Evolutionary conservation across 352 stramenopile species (phyloP).

Genomic region (Globisporangium spiculum): DNA sequence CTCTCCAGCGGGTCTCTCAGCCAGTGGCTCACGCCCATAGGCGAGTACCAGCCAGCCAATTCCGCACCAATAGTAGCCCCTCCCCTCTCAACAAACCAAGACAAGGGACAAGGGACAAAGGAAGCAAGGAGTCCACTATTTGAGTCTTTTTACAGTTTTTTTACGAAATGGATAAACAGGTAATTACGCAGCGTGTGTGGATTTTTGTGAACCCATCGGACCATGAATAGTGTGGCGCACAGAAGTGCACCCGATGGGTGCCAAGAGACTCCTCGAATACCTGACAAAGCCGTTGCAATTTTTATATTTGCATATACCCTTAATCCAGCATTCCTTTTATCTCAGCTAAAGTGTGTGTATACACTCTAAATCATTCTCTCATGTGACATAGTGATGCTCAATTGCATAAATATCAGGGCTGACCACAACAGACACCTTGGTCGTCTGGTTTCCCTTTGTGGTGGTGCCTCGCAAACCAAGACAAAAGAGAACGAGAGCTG

Average conservation of each 20-base stretch:
- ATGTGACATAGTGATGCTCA: neutral
- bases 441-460: no score
- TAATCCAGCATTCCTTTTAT: neutral
- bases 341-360: neutral
- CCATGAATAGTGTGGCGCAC: neutral
- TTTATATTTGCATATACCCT: neutral
- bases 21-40: slow-evolving; percentile 8
- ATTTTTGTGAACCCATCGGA: slow-evolving; percentile 9
- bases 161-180: neutral
- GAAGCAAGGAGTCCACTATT: neutral
- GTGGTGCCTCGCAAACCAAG: neutral
- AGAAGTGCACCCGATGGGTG: neutral
- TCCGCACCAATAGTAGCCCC: slow-evolving; percentile 16
- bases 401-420: neutral
- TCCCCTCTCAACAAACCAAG: neutral
- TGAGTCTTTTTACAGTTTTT: slow-evolving; percentile 1
- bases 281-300: neutral
- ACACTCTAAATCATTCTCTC: neutral
- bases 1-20: slow-evolving; percentile 7
- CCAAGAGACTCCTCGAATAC: neutral
- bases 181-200: slow-evolving; percentile 14
- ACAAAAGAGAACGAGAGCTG: neutral
- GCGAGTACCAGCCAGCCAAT: slow-evolving; percentile 18
- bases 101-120: neutral
- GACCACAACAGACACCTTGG: neutral